These are phyloP conservation scores for Curvularia sp. DNA, from an alignment of 2,329 filamentous ascomycete genomes.

Conservation along the genomic window DNA sequence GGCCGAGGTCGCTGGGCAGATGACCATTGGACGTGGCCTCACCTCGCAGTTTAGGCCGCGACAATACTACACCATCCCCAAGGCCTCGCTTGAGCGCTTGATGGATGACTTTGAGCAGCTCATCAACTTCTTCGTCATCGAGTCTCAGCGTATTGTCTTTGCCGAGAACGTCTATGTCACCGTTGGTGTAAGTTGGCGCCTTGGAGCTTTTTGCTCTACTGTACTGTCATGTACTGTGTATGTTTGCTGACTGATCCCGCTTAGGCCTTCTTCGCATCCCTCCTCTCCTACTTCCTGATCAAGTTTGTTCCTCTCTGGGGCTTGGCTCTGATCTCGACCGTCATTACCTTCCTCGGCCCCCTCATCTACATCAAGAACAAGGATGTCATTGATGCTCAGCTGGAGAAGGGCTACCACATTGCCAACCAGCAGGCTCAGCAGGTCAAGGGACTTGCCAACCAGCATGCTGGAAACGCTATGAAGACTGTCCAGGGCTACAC, in stretches of 20 bases:
- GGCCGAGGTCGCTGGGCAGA: conserved; percentile 63
- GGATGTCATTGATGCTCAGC: conserved; percentile 67
- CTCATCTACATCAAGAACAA: conserved; percentile 71
- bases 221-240: not conserved
- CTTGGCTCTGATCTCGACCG: conserved; percentile 63
- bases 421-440: conserved; percentile 66
- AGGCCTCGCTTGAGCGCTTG: conserved; percentile 67
- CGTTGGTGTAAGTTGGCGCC: conserved; percentile 58
- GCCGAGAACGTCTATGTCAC: conserved; percentile 70
- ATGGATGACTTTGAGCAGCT: conserved; percentile 69
- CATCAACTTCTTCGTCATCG: conserved; percentile 72
- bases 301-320: conserved; percentile 72
- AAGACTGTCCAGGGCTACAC: conserved; percentile 65
- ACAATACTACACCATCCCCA: conserved; percentile 70
- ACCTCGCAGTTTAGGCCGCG: conserved; percentile 67
- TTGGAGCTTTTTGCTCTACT: not conserved
- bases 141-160: conserved; percentile 70
- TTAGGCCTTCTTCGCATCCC: conserved; percentile 66
- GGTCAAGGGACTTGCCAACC: conserved; percentile 65
- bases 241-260: conserved; percentile 11
- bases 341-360: conserved; percentile 64
- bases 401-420: conserved; percentile 61
- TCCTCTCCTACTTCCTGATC: conserved; percentile 69
- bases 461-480: conserved; percentile 65
- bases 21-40: conserved; percentile 64